Evolutionary conservation across 768 basidiomycete species (phyloP).

Genomic region (Kwoniella sp.): DNA sequence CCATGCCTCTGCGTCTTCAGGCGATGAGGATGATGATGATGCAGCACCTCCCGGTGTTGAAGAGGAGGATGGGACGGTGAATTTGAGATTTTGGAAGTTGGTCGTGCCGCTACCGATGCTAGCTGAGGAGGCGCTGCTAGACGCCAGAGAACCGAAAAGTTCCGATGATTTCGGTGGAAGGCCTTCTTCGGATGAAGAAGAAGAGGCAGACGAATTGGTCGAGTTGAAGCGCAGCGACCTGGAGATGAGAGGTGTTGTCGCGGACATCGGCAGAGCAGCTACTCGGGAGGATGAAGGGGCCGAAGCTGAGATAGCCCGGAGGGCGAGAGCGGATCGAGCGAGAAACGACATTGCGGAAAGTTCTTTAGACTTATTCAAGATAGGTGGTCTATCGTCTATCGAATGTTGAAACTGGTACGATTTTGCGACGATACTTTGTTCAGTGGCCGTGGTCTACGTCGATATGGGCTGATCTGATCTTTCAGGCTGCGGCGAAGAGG

Average conservation of each 20-base stretch:
- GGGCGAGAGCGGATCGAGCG: neutral
- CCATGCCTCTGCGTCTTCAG: constrained; percentile 18
- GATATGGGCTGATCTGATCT: too few species aligned
- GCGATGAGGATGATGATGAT: neutral
- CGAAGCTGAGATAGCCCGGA: neutral
- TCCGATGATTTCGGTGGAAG: constrained; percentile 34
- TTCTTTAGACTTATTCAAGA: neutral
- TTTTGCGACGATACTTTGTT: too few species aligned
- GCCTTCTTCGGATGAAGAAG: neutral
- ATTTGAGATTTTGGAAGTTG: neutral
- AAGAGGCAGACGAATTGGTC: neutral
- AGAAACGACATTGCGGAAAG: neutral
- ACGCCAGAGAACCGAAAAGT: neutral
- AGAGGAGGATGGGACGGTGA: neutral
- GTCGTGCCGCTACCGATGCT: neutral
- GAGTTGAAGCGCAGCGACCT: constrained; percentile 4
- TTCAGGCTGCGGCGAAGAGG: too few species aligned
- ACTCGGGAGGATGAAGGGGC: neutral
- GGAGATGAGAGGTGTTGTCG: neutral
- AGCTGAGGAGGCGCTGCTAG: neutral
- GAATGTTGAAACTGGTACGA: too few species aligned
- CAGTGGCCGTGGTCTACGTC: too few species aligned
- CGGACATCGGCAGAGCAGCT: neutral
- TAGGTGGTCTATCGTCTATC: too few species aligned
- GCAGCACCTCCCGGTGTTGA: neutral